phyloP scores from a whole-genome alignment of 2,329 filamentous ascomycete species.

The Pyricularia sp. region DNA sequence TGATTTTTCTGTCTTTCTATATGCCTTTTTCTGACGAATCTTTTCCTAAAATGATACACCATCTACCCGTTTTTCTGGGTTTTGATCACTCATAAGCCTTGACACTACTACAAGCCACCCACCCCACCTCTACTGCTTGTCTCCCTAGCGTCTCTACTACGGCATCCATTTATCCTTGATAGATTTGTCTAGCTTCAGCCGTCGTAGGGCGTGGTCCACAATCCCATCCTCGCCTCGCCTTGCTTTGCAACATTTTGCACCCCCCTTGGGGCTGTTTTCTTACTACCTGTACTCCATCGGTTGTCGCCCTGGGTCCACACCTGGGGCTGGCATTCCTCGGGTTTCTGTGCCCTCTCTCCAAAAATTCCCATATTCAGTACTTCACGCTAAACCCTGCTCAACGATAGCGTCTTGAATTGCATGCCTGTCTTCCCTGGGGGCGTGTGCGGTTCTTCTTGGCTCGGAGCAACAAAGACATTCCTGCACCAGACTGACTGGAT shows the following conservation, averaged over 20 bases:
- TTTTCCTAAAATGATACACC: not conserved
- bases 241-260: not conserved
- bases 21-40: not conserved
- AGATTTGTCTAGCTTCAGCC: not conserved
- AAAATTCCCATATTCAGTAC: not conserved
- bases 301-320: not conserved
- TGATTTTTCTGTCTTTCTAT: not conserved
- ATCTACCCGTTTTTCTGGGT: not conserved
- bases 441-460: not conserved
- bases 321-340: not conserved
- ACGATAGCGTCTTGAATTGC: not conserved
- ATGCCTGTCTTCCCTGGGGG: not conserved
- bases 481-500: not conserved
- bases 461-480: not conserved
- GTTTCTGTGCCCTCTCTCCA: not conserved
- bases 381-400: not conserved
- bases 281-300: not conserved
- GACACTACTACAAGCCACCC: not conserved
- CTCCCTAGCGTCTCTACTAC: not conserved
- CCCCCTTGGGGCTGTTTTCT: not conserved
- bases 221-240: not conserved
- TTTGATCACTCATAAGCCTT: not conserved
- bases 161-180: not conserved
- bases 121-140: not conserved
- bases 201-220: not conserved